Evolutionary conservation across 495 filamentous ascomycete genomes (phyloP).

Genomic region (Trypethelium eluteriae): DNA sequence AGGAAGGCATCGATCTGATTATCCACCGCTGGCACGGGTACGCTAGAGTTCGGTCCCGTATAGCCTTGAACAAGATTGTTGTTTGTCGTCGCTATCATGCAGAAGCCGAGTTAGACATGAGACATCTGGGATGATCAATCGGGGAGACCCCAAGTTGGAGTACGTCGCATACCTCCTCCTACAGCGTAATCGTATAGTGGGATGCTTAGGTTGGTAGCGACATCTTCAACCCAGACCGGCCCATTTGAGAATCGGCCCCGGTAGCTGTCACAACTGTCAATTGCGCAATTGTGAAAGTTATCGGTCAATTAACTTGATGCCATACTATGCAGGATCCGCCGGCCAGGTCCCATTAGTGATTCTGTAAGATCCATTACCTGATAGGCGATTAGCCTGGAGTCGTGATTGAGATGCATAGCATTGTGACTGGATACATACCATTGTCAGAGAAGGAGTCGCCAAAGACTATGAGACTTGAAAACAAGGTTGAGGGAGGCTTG

Average conservation of each 20-base stretch:
- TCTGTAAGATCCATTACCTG: constrained; percentile 6
- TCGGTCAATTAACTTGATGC: neutral
- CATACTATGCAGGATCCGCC: constrained; percentile 3
- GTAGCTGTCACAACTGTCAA: neutral
- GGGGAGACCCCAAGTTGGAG: too few relatives aligned
- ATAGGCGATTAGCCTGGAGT: neutral
- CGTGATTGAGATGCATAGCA: neutral
- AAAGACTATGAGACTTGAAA: constrained; percentile 9
- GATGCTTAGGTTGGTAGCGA: neutral
- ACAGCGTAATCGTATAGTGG: constrained; percentile 1
- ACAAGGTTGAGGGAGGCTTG: neutral
- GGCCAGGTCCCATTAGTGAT: constrained; percentile 9
- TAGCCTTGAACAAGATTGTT: neutral
- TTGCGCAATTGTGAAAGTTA: neutral
- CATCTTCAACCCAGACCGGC: constrained; percentile 2
- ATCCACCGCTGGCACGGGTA: neutral
- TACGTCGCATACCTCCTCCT: neutral
- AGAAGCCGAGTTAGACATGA: neutral
- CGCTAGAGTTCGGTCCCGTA: neutral
- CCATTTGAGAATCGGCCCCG: neutral
- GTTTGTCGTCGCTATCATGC: neutral
- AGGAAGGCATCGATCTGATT: neutral
- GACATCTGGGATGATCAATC: neutral
- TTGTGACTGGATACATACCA: constrained; percentile 1
- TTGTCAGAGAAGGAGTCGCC: constrained; percentile 8